Percentiles rank a stretch among this genome's conserved stretches.
Evolutionary conservation across 1,139 yeast genomes (phyloP).

Genomic region (Hansenula lynferdii): DNA sequence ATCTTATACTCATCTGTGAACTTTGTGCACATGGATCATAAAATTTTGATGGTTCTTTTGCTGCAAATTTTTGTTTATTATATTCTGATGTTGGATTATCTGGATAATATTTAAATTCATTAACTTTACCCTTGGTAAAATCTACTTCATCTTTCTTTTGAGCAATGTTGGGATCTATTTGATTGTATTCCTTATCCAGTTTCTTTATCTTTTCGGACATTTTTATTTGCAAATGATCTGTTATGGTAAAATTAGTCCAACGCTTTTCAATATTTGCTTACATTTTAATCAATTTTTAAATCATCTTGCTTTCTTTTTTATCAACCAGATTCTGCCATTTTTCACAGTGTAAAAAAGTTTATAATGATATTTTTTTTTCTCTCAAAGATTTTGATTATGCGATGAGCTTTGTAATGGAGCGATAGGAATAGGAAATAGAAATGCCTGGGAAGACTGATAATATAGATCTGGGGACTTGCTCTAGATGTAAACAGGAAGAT

Average conservation of each 20-base stretch:
- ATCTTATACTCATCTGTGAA: slow-evolving; percentile 77
- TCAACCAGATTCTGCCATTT: no score
- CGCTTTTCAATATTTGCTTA: no score
- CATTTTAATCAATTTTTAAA: not conserved
- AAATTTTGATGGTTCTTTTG: slow-evolving; percentile 74
- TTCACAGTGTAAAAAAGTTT: no score
- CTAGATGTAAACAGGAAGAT: slow-evolving; percentile 46
- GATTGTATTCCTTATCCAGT: slow-evolving; percentile 13
- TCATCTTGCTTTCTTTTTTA: no score
- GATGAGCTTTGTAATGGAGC: not conserved
- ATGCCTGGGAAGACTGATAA: not conserved
- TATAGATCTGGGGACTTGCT: slow-evolving; percentile 21
- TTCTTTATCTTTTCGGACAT: slow-evolving; percentile 11
- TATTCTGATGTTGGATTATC: slow-evolving; percentile 48
- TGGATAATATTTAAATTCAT: slow-evolving; percentile 70
- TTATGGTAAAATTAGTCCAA: no score
- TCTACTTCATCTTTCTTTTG: slow-evolving; percentile 46
- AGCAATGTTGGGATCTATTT: slow-evolving; percentile 29
- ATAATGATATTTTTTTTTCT: not conserved
- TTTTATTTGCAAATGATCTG: no score
- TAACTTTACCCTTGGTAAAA: slow-evolving; percentile 50
- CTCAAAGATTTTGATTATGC: not conserved
- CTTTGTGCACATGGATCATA: slow-evolving; percentile 94
- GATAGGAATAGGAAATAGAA: not conserved
- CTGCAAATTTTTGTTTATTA: slow-evolving; percentile 29